phyloP scores from a whole-genome alignment of 2,329 filamentous ascomycete species.

The Cytospora leucostoma region DNA sequence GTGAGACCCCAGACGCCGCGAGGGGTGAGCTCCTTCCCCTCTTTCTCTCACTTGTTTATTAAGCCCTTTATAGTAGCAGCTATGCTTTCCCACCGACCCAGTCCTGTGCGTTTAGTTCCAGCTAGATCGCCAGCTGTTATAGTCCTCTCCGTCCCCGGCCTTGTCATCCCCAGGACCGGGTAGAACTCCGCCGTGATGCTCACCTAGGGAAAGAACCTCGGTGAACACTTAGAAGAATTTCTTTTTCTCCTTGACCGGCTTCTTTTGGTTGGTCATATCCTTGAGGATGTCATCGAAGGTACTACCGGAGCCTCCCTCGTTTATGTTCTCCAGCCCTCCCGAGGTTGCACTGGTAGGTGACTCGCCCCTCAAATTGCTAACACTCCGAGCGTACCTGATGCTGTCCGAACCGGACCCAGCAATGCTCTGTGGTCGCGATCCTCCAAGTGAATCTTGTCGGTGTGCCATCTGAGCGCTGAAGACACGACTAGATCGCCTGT shows the following conservation, averaged over 20 bases:
- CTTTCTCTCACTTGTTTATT: not conserved
- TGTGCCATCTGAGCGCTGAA: conserved; percentile 25
- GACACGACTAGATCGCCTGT: conserved; percentile 26
- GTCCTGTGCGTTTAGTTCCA: too few relatives aligned
- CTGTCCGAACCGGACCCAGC: conserved; percentile 18
- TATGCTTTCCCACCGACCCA: too few relatives aligned
- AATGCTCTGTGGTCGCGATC: conserved; percentile 8
- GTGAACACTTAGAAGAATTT: conserved; percentile 31
- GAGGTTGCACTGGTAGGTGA: conserved; percentile 10
- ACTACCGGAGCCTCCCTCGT: conserved; percentile 26
- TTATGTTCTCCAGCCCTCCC: too few relatives aligned
- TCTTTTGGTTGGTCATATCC: conserved; percentile 37
- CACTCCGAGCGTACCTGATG: conserved; percentile 30
- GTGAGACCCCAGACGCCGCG: too few relatives aligned
- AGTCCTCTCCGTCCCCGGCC: not conserved
- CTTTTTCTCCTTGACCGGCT: conserved; percentile 33
- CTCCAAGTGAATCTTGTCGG: conserved; percentile 14
- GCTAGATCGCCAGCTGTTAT: not conserved
- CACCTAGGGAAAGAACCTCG: conserved; percentile 23
- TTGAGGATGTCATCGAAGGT: conserved; percentile 43
- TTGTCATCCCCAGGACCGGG: not conserved
- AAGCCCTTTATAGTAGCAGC: too few relatives aligned
- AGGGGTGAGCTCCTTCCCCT: not conserved
- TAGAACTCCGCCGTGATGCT: conserved; percentile 17
- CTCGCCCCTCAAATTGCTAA: conserved; percentile 30